Conservation (phyloP, 768 basidiomycete species). For the Boletus speciosus region DNA sequence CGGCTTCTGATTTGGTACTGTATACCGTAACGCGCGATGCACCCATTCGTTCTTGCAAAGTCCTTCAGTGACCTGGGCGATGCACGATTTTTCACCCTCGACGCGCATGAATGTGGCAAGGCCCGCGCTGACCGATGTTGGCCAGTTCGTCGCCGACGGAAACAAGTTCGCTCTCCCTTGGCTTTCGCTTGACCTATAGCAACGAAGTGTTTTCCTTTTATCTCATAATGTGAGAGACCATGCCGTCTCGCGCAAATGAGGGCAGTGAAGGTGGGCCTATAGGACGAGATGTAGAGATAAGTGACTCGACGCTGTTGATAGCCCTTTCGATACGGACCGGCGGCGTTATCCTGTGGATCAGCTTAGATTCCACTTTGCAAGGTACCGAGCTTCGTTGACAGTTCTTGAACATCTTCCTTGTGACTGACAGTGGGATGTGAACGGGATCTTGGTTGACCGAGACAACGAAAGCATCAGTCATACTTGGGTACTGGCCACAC, state of each 20-base stretch:
- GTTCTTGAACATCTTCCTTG: background rate
- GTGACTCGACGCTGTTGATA: background rate
- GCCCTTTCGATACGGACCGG: slow-evolving; percentile 3
- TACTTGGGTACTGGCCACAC: background rate
- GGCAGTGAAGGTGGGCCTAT: slow-evolving; percentile 7
- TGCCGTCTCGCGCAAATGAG: background rate
- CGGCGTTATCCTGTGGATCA: slow-evolving; percentile 2
- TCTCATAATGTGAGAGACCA: background rate
- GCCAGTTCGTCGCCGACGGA: background rate
- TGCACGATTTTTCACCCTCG: background rate
- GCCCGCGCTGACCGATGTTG: background rate
- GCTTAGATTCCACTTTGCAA: background rate
- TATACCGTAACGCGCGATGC: slow-evolving; percentile 13
- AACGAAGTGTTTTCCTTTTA: background rate
- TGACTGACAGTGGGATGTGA: background rate
- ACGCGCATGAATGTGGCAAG: background rate
- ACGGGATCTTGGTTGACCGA: background rate
- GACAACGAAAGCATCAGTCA: slow-evolving; percentile 7
- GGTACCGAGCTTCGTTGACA: background rate
- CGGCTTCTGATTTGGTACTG: background rate
- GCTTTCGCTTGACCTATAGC: slow-evolving; percentile 2
- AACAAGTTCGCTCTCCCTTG: background rate
- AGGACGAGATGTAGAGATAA: slow-evolving; percentile 12
- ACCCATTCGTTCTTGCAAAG: background rate
- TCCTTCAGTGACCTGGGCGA: background rate